Base-by-base conservation (phyloP, 192 early-diverging fungal genomes). In the Backusella australiensis region DNA sequence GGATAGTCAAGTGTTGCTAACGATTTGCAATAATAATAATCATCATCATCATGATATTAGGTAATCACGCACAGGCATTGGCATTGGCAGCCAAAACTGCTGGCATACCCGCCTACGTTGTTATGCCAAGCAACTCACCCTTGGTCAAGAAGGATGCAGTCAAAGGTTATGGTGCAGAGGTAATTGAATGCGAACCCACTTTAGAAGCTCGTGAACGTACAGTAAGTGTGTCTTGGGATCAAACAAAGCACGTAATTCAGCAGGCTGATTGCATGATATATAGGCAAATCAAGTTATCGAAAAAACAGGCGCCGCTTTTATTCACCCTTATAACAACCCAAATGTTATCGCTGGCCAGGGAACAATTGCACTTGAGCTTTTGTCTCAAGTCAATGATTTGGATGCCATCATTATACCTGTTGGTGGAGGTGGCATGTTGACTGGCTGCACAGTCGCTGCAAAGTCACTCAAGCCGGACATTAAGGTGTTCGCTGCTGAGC, bases 341-440 rank as follows among this genome's bases (percentile, higher is more conserved):
- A 39, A 76, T 63, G 85, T 90, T 12, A 90, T 90, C 67, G 83
- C 88, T 38, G 89, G 89, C 3, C 89, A 90, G 36, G 89, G 89
- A 11, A 90, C 89, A n/a, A 69, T 86, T 8, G 79, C 76, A 52
- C 63, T 90, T 9, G 89, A 90, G 69, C 74, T 90, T 4, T 38
- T 90, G n/a, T 32, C 78, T 1, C 89, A 90, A 77, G 69, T 77
- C 12, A 56, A 71, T 44, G 77, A 84, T 46, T 76, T 90, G 32
- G 89, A 90, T 71, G 80, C 80, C 17, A 44, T 90, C 0, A 82
- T 90, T 29, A 78, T 88, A 34, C 86, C 89, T n/a, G 80, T 85
- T 1, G 88, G 88, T 6, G 89, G 85, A 3, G 87, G 87, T n/a
- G 88, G 88, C 9, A 78, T 89, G 84, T 26, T 89, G 11, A 74